Percentiles rank a stretch among this genome's conserved stretches.
Evolutionary conservation across 1,139 yeast species (phyloP).

Genomic region (Taiozyma sp.): DNA sequence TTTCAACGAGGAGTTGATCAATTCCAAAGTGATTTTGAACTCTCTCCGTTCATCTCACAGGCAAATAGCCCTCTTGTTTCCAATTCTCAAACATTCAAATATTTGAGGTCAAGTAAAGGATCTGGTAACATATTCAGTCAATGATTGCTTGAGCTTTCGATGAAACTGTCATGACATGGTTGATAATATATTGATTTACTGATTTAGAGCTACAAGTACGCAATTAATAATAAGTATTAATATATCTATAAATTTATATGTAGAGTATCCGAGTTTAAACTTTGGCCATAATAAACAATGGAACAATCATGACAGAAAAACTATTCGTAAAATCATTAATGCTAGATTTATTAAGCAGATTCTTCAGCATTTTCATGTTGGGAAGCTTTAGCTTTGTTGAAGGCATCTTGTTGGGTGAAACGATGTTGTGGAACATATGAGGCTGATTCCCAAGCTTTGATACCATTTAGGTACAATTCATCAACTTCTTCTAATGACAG

Average conservation of each 20-base stretch:
- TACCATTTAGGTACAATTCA: constrained; percentile 49
- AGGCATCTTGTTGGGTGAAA: constrained; percentile 20
- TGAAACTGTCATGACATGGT: not conserved
- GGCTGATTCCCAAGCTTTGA: constrained; percentile 27
- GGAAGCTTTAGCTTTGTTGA: constrained; percentile 18
- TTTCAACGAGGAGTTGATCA: not conserved
- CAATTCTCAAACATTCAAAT: not conserved
- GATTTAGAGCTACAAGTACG: not conserved
- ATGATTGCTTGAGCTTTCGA: not conserved
- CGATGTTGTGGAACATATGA: constrained; percentile 19
- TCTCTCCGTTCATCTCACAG: not conserved
- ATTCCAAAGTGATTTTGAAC: not conserved
- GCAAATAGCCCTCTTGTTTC: not conserved
- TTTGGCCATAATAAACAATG: not conserved
- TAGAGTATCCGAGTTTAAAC: not conserved
- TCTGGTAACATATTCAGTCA: not conserved
- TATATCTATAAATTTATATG: not conserved
- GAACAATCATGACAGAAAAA: not conserved
- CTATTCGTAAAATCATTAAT: constrained; percentile 1
- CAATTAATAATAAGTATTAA: not conserved
- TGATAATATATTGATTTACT: not conserved
- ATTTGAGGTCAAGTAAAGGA: not conserved
- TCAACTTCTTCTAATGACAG: constrained; percentile 70
- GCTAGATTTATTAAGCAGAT: not conserved
- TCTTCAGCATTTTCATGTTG: constrained; percentile 14